These are phyloP conservation scores for Xanthoceras sorbifolium DNA, from an alignment of 345 rosid genomes.

Conservation along the genomic window DNA sequence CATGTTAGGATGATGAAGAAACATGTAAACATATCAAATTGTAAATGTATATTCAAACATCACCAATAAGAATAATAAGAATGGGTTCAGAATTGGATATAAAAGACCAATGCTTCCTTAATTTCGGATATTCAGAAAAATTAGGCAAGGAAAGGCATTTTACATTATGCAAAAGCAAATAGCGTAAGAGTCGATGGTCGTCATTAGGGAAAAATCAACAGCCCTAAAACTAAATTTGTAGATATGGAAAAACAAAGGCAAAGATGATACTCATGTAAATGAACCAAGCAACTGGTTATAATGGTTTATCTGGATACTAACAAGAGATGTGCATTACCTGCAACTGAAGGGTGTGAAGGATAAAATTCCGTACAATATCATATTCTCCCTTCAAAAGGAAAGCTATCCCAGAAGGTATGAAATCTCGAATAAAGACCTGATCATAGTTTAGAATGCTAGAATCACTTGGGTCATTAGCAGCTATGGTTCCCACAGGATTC, in stretches of 20 bases:
- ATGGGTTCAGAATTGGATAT: background rate
- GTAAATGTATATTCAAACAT: no score
- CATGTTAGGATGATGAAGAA: background rate
- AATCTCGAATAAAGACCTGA: conserved; percentile 94
- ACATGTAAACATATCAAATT: background rate
- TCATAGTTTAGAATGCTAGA: conserved; percentile 73
- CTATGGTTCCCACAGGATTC: conserved; percentile 85
- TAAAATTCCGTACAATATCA: conserved; percentile 83
- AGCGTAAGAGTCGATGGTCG: background rate
- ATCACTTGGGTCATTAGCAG: conserved; percentile 85
- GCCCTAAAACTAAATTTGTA: background rate
- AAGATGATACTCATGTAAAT: background rate
- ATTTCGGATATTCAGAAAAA: background rate
- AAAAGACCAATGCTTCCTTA: background rate
- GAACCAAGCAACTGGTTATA: background rate
- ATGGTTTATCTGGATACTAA: conserved; percentile 17
- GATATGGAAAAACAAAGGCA: background rate
- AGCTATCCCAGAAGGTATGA: conserved; percentile 90
- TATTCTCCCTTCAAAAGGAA: conserved; percentile 93
- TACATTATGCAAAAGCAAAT: background rate
- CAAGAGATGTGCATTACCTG: conserved; percentile 53
- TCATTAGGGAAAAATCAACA: background rate
- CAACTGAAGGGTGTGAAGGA: conserved; percentile 91
- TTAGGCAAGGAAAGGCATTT: background rate
- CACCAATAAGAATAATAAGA: no score